These are phyloP conservation scores for Corymbia citriodora DNA, from an alignment of 441 rosid species.

Conservation along the genomic window DNA sequence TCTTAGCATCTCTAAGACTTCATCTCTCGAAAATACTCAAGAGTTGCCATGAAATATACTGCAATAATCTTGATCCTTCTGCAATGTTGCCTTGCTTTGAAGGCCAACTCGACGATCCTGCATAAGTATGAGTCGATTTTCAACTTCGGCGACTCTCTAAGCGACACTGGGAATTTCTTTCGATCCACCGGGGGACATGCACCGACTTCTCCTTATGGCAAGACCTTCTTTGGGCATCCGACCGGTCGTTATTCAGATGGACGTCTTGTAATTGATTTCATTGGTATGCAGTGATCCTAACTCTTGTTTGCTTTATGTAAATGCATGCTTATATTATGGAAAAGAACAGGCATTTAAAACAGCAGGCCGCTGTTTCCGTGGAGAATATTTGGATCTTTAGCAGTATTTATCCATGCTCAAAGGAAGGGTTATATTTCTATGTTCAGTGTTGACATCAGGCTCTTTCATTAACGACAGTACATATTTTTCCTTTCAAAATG, in stretches of 20 bases:
- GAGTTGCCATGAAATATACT: background rate
- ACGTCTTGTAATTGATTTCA: slow-evolving; percentile 35
- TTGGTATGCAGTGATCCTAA: background rate
- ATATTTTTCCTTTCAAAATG: background rate
- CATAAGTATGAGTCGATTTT: background rate
- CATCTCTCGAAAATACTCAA: rapidly evolving
- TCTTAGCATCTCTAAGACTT: background rate
- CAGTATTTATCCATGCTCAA: background rate
- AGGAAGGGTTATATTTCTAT: background rate
- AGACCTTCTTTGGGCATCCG: slow-evolving; percentile 23
- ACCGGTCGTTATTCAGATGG: slow-evolving; percentile 44
- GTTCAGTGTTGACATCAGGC: background rate
- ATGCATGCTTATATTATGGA: background rate
- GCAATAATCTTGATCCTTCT: background rate
- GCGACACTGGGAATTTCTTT: background rate
- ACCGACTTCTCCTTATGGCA: background rate
- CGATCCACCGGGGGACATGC: background rate
- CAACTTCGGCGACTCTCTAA: background rate
- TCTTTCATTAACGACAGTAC: background rate
- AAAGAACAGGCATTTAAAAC: background rate
- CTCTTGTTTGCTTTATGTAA: background rate
- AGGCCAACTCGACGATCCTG: background rate
- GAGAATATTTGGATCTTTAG: background rate
- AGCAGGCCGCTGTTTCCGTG: background rate
- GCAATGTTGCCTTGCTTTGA: background rate